Evolutionary conservation across 495 filamentous ascomycete species (phyloP), one percentile per base, ranked within the genome.

Genomic region (Daldinia decipiens): DNA sequence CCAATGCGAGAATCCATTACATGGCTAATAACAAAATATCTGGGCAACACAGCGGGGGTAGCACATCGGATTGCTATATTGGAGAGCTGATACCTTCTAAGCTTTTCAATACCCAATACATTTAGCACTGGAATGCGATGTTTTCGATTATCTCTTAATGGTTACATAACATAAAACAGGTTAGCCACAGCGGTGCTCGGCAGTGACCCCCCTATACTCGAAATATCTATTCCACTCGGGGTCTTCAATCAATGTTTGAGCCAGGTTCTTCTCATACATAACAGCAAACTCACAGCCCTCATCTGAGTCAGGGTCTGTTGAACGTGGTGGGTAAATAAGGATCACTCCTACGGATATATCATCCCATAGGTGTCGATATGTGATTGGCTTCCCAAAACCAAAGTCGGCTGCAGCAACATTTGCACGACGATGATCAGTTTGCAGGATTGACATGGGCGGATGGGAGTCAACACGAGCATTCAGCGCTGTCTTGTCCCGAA

Each of bases 251-350:
- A 85, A 56, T 0, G 17, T 58, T 9, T 79, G 54, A 12, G 72
- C 72, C 26, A 79, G 52, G 8, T 70, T 67, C 57, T 70, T 80
- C 70, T 84, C 83, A 47, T 79, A 78, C 0, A 70, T 34, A 47
- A 85, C 73, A n/a, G 73, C 62, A 59, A 85, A 75, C 67, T 83
- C 82, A 11, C 61, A 69, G 0, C 83, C 83, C 36, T 85, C 80
- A 51, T 83, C 78, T 36, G 26, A 19, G 32, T 50, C 73, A 13
- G 26, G 39, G 3, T 15, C 45, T 5, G 38, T 39, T 8, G 19
- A 40, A 5, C 74, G 70, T 24, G 69, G 65, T 13, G 78, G 74
- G 60, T 80, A 80, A 17, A 79, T 47, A 4, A 77, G 1, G 13
- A 75, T 51, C 12, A 76, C 19, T 3, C 76, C 74, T 29, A 63